Percentiles rank a stretch among this genome's conserved stretches.
These are phyloP conservation scores for Inga laurina DNA, from an alignment of 306 rosid genomes.

Conservation along the genomic window DNA sequence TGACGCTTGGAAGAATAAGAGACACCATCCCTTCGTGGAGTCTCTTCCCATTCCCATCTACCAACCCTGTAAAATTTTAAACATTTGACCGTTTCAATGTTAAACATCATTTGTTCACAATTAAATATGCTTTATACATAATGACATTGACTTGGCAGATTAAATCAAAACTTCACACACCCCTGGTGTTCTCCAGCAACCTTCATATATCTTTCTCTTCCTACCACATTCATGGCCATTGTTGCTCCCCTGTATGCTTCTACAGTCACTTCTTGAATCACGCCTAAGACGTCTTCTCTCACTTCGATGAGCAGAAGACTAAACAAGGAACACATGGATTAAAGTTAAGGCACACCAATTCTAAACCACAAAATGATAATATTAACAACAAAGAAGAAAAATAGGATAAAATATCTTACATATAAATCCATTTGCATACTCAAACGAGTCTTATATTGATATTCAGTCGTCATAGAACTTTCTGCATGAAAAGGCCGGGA, in stretches of 20 bases:
- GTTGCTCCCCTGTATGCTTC: no score
- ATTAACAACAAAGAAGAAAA: no score
- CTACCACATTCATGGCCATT: slow-evolving; percentile 59
- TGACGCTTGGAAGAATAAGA: slow-evolving; percentile 59
- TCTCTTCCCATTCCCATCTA: slow-evolving; percentile 96
- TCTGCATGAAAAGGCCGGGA: slow-evolving; percentile 50
- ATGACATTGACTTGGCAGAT: not conserved
- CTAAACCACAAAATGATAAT: no score
- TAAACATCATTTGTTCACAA: not conserved
- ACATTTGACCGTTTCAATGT: slow-evolving; percentile 16
- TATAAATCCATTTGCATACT: slow-evolving; percentile 38
- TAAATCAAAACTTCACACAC: slow-evolving; percentile 41
- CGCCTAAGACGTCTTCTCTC: no score
- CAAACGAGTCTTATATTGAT: slow-evolving; percentile 36
- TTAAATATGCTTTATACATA: not conserved
- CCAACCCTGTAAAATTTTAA: slow-evolving; percentile 65
- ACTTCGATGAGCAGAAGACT: no score
- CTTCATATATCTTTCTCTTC: slow-evolving; percentile 71
- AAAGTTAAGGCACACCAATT: no score
- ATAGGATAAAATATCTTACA: no score
- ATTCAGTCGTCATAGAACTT: slow-evolving; percentile 61
- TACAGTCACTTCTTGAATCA: no score
- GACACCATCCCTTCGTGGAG: slow-evolving; percentile 73
- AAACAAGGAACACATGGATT: no score
- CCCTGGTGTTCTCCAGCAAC: slow-evolving; percentile 79